Base-by-base conservation (phyloP, 768 basidiomycete species). In the Tylopilus vinaceipallidus region DNA sequence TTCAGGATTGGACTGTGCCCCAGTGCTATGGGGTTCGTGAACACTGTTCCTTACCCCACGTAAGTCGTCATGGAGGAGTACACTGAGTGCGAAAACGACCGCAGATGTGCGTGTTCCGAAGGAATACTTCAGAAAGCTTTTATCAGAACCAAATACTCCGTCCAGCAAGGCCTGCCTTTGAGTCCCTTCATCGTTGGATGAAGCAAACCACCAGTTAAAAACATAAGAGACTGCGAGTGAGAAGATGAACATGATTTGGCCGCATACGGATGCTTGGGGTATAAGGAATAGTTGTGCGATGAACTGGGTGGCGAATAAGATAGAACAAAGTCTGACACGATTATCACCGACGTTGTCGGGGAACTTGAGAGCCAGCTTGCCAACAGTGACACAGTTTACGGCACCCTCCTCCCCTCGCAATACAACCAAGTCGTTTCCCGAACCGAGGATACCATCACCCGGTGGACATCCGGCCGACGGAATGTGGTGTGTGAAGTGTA, bases 151-250 rank as follows among this genome's bases (percentile, higher is more conserved):
- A n/a, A 50, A 30, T 38, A 45, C 24, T 17, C 38, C 32, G 5
- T 45, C 24, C 12, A 50, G 11, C 16, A 50, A 12, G 32, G 39
- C 39, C 17, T 13, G 35, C 17, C 23, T 42, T n/a, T 58, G 57
- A 6, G 55, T 42, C 32, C 49, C 46, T 12, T 55, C 57, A 26
- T 55, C 52, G 17, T 74, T 71, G 65, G 73, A 56, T 8, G 56
- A 52, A 5, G 61, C 58, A 20, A 67, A 48, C n/a, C 36, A 62
- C 7, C 62, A 8, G 65, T n/a, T n/a, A n/a, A n/a, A n/a, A n/a
- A n/a, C n/a, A n/a, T n/a, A n/a, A n/a, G n/a, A 65, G 3, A 61
- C 53, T 4, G 38, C 64, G 9, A 67, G 57, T 1, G 62, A 54
- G 10, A 45, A 27, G n/a, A 67, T 39, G 49, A 67, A 66, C 56